Conservation (phyloP, 148 eudicot species). For the Persicaria tinctoria region DNA sequence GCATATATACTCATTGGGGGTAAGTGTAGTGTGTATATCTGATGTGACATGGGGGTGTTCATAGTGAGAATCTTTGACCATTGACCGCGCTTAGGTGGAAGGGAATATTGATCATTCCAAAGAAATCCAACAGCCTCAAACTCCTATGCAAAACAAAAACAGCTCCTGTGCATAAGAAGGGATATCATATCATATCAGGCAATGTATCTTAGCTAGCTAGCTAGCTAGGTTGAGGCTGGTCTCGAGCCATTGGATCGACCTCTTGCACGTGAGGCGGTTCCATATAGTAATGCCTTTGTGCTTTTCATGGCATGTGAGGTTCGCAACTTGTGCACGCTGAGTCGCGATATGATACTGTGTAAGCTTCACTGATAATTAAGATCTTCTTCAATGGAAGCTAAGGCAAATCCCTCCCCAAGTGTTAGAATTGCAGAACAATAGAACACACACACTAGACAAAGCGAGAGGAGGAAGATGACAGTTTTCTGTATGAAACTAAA, state of each 20-base stretch:
- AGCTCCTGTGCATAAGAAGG: neutral
- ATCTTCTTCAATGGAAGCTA: neutral
- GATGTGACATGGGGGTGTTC: neutral
- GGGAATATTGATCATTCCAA: slow-evolving; percentile 39
- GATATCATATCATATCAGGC: neutral
- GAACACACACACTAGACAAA: no score
- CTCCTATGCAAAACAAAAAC: neutral
- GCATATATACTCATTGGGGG: no score
- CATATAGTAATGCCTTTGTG: slow-evolving; percentile 24
- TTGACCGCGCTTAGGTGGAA: slow-evolving; percentile 29
- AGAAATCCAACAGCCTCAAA: slow-evolving; percentile 13
- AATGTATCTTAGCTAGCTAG: neutral
- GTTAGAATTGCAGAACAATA: no score
- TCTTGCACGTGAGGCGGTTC: slow-evolving; percentile 66
- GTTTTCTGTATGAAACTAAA: no score
- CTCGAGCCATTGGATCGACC: slow-evolving; percentile 54
- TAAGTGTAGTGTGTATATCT: neutral
- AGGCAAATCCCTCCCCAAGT: no score
- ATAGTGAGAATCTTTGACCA: slow-evolving; percentile 34
- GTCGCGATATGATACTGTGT: neutral
- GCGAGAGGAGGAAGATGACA: no score
- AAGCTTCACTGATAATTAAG: neutral
- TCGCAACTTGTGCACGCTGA: slow-evolving; percentile 16
- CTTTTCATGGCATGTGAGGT: slow-evolving; percentile 49
- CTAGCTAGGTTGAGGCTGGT: neutral